Evolutionary conservation across 192 early-diverging fungal species (phyloP).

Genomic region (Umbelopsis isabellina): DNA sequence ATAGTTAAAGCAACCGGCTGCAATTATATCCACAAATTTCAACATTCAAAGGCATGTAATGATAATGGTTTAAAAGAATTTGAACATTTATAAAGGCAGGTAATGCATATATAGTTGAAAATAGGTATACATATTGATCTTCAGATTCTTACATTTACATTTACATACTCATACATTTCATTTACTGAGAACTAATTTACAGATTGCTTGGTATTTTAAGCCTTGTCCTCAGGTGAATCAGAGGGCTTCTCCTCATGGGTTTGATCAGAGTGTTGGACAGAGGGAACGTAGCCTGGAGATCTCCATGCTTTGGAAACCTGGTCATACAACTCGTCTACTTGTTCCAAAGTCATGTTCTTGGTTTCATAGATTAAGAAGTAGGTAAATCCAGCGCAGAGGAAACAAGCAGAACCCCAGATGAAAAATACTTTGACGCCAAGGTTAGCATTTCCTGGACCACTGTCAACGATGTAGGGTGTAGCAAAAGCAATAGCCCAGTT

Average conservation of each 20-base stretch:
- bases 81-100: too few species aligned
- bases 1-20: too few species aligned
- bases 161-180: too few species aligned
- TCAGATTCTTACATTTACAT: too few species aligned
- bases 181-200: neutral
- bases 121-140: too few species aligned
- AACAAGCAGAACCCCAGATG: constrained; percentile 40
- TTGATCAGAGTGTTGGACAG: neutral
- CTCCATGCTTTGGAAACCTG: neutral
- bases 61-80: too few species aligned
- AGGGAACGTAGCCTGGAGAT: constrained; percentile 11
- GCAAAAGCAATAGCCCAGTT: constrained; percentile 67
- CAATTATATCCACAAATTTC: too few species aligned
- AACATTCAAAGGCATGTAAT: too few species aligned
- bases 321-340: constrained; percentile 69
- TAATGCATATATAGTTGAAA: too few species aligned
- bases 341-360: constrained; percentile 67
- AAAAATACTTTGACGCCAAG: constrained; percentile 20
- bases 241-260: neutral
- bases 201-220: neutral
- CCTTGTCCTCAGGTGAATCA: neutral
- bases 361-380: constrained; percentile 68
- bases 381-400: constrained; percentile 45
- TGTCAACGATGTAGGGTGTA: constrained; percentile 43
- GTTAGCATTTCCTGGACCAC: constrained; percentile 21